Evolutionary conservation across 148 eudicot genomes (phyloP), one percentile per base, ranked within the genome.

Genomic region (Cornus florida): DNA sequence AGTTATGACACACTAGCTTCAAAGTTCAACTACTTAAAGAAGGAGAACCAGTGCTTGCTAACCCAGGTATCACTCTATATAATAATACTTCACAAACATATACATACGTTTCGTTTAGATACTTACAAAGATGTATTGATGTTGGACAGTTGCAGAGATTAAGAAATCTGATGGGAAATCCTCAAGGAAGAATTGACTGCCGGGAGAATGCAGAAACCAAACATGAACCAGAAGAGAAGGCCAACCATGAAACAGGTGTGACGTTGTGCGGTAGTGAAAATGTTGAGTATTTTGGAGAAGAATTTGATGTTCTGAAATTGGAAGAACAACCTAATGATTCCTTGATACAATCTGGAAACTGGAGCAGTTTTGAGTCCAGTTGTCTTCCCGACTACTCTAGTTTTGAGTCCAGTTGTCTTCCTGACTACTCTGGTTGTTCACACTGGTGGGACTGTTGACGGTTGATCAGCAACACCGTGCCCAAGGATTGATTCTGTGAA

Each of bases 81-180:
- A 43, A 28, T 0, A 28, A 28, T 28, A 28, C 28, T 28, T 28
- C 7, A 39, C 7, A 39, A 4, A 39, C 43, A 39, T 7, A 39
- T 7, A 39, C 5, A 7, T 39, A 39, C 7, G 7, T 39, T 39
- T 39, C 7, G 43, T 43, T 43, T 4, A 43, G 48, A 43, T 0
- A 0, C 48, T 6, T 6, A 35, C 38, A 35, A 35, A 35, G 38
- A 0, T 9, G 48, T 43, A 2, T 43, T 43, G 6, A 43, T 43
- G 8, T 9, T 6, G 48, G 48, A 57, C 89, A 88, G 91, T 41
- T 88, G 75, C 84, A 88, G 69, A 82, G 82, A 71, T 81, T 88
- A 69, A 80, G 80, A 73, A 73, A 74, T 59, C 39, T 73, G 53
- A 68, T 68, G 59, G 88, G 75, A 32, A 46, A n/a, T 10, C 19